phyloP scores from a whole-genome alignment of 495 filamentous ascomycete genomes.

The Daldinia concentrica region DNA sequence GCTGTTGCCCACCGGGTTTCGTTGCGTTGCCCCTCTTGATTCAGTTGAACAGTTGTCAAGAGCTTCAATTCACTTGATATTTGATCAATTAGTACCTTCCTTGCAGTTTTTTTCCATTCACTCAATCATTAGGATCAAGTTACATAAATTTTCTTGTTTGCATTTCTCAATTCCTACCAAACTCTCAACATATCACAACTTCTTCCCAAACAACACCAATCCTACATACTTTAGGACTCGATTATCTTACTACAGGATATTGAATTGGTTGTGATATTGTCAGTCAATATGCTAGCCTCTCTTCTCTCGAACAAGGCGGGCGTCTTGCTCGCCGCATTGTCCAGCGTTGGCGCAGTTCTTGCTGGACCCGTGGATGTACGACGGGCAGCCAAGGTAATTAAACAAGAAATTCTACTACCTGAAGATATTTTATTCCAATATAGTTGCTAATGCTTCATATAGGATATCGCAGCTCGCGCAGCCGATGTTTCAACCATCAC shows the following conservation, averaged over 20 bases:
- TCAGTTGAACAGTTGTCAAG: not conserved
- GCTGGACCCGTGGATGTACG: slow-evolving; percentile 28
- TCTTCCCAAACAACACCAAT: not conserved
- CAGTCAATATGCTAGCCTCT: slow-evolving; percentile 11
- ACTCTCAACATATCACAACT: not conserved
- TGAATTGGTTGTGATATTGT: slow-evolving; percentile 5
- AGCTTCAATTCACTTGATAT: not conserved
- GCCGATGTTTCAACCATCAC: slow-evolving; percentile 40
- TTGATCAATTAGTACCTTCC: not conserved
- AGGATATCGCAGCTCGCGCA: slow-evolving; percentile 9
- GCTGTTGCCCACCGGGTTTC: not conserved
- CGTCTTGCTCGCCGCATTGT: slow-evolving; percentile 11
- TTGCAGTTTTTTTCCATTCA: not conserved
- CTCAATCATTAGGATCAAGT: not conserved
- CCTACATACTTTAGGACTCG: not conserved
- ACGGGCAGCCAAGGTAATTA: slow-evolving; percentile 22
- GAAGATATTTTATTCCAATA: not conserved
- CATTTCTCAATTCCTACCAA: not conserved
- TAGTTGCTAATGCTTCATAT: slow-evolving; percentile 14
- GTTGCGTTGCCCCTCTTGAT: not conserved
- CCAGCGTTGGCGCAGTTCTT: slow-evolving; percentile 11
- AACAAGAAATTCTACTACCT: not conserved
- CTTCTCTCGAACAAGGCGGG: slow-evolving; percentile 20
- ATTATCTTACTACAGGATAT: not conserved
- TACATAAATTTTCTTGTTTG: slow-evolving; percentile 1